Evolutionary conservation across 1,284 basidiomycete genomes (phyloP), one percentile per base, ranked within the genome.

Genomic region (Tetrapyrgos nigripes): DNA sequence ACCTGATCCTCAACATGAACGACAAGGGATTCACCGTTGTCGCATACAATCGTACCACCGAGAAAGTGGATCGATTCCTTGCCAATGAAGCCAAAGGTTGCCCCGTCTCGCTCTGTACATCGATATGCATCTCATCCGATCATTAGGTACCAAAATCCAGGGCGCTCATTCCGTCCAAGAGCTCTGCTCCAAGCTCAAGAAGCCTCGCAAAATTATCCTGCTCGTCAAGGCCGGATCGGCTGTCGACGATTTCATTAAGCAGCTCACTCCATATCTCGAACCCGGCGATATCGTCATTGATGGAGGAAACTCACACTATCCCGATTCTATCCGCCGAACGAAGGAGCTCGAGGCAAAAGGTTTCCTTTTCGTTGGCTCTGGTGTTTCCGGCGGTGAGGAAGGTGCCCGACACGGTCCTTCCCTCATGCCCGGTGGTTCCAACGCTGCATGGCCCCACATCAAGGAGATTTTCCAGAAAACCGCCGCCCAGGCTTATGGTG

Each of bases 331-430:
- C 80, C 94, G 97, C 71, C 94, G 97, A 72, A 86, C 89, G 73
- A 80, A 95, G 76, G 95, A 96, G 74, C 90, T 99, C 69, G 96
- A 98, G 81, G 75, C 86, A 61, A 96, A 98, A 83, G 96, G 96
- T 55, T 80, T 98, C 68, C 87, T 98, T 69, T 99, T 97, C 70
- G 97, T 99, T 69, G 97, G 97, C 66, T 97, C 94, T 64, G 97
- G 97, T 86, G 97, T 99, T 61, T 99, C 97, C 53, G 97, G 97
- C 75, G 97, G 97, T 81, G 97, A 99, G 81, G 97, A 99, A 79
- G 97, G 97, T 80, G 97, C 97, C 66, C 92, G 97, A 66, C 77
- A 97, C 75, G 97, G 97, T 59, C 97, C 97, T 63, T 98, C 96
- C 61, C 89, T 99, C 78, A 99, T 99, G 97, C 97, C 97, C 66